Evolutionary conservation across 2,329 filamentous ascomycete species (phyloP).

Genomic region (Cladophialophora exuberans): DNA sequence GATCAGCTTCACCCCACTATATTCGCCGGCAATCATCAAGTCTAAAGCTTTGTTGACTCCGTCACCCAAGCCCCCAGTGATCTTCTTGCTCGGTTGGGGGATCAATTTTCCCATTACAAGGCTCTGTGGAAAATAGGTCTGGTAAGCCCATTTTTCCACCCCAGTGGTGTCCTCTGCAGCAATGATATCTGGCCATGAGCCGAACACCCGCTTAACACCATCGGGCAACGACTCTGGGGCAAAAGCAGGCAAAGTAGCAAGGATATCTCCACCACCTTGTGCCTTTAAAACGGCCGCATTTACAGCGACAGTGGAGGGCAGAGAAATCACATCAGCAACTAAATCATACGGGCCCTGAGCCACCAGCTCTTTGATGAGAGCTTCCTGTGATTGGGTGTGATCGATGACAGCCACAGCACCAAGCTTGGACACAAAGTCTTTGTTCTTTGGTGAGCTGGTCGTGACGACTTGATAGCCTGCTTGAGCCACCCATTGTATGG

Average conservation of each 20-base stretch:
- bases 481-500: constrained; percentile 44
- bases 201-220: constrained; percentile 14
- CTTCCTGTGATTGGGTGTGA: constrained; percentile 29
- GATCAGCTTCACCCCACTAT: constrained; percentile 53
- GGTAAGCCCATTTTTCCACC: constrained; percentile 15
- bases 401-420: constrained; percentile 38
- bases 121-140: constrained; percentile 16
- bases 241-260: constrained; percentile 4
- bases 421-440: constrained; percentile 40
- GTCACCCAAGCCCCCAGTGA: not conserved
- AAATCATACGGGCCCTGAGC: constrained; percentile 18
- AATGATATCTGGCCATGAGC: constrained; percentile 14
- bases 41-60: constrained; percentile 41
- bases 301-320: constrained; percentile 12
- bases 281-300: constrained; percentile 9
- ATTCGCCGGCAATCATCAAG: constrained; percentile 42
- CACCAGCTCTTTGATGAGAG: constrained; percentile 4
- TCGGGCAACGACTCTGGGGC: constrained; percentile 15
- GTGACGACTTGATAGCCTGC: constrained; percentile 39
- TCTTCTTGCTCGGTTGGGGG: not conserved
- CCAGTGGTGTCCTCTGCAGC: constrained; percentile 7
- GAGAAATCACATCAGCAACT: constrained; percentile 19
- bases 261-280: constrained; percentile 15
- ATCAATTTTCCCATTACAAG: constrained; percentile 5
- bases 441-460: constrained; percentile 40